Base-by-base conservation (phyloP, 345 rosid genomes). In the Aquilaria yunnanensis region DNA sequence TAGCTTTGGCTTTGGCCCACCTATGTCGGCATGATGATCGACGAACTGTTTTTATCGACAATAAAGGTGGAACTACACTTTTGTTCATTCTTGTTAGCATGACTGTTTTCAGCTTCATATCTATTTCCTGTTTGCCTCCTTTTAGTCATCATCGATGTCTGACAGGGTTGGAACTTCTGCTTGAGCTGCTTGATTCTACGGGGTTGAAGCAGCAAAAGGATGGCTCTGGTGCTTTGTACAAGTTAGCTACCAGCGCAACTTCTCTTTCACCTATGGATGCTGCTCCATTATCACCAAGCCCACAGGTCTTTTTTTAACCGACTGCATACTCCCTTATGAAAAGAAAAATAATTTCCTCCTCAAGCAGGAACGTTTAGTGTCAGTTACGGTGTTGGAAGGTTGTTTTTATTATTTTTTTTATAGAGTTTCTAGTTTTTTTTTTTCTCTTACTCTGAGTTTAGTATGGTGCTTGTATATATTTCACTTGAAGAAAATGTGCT, bases 1-100 rank as follows among this genome's bases (percentile, higher is more conserved):
- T 88, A 72, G 84, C 85, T 74, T 67, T 83, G 76, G 70, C 92
- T 63, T 85, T 88, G 63, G 85, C 96, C 72, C 80, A 85, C 73
- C 82, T 85, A n/a, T 85, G 90, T 76, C 71, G 82, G 29, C 83
- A 85, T 48, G 71, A 72, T 60, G 82, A 82, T 67, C 80, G 78
- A 61, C 77, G 77, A 74, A 51, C 63, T 41, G 72, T 85, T 73
- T 85, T 88, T 72, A 71, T 83, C 50, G 84, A 88, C 61, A 82
- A 76, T 62, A 80, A 80, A 32, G 96, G 96, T 88, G 71, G 54
- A 16, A 49, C 56, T 29, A 51, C 56, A 10, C 9, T 10, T 43
- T 46, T 52, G 29, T 51, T 34, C 13, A 12, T 6, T 71, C 48
- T 65, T 8, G 6, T 43, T 51, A 60, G 54, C 56, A 49, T 10